Percentiles rank a stretch among this genome's conserved stretches.
phyloP scores from a whole-genome alignment of 129 eudicot species.

The Saposhnikovia divaricata region DNA sequence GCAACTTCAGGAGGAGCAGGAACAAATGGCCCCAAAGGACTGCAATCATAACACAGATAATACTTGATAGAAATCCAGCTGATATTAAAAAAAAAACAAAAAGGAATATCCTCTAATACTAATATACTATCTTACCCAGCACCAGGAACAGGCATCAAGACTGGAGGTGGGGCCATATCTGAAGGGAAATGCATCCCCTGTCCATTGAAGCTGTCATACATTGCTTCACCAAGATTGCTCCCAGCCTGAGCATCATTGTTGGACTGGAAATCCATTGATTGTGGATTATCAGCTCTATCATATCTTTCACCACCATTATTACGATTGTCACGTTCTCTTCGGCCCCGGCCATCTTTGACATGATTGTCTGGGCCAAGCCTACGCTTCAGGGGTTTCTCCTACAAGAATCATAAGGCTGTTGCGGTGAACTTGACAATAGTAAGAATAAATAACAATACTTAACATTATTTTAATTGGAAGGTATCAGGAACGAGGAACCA shows the following conservation, averaged over 20 bases:
- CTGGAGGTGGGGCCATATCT: conserved; percentile 89
- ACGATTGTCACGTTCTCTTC: conserved; percentile 70
- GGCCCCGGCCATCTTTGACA: conserved; percentile 63
- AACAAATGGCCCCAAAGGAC: conserved; percentile 96
- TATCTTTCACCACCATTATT: conserved; percentile 61
- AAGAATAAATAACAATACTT: not conserved
- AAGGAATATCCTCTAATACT: not conserved
- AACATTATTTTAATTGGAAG: not conserved
- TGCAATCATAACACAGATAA: conserved; percentile 21
- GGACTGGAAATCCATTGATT: conserved; percentile 44
- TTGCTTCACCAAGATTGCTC: conserved; percentile 53
- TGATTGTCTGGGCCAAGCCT: conserved; percentile 60
- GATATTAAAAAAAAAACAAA: not conserved
- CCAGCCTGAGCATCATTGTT: conserved; percentile 45
- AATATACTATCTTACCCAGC: conserved; percentile 66
- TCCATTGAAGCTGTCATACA: conserved; percentile 72
- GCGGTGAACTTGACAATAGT: not conserved
- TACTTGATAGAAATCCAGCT: not conserved
- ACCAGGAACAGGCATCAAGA: conserved; percentile 99
- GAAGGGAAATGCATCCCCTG: conserved; percentile 70
- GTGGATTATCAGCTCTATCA: conserved; percentile 62
- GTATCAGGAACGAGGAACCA: not conserved
- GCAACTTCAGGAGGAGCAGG: conserved; percentile 99
- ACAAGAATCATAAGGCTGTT: conserved; percentile 32
- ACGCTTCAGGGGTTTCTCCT: conserved; percentile 62